These are phyloP conservation scores for Musa troglodytarum DNA, from an alignment of 176 grass and related monocot species.

Conservation along the genomic window DNA sequence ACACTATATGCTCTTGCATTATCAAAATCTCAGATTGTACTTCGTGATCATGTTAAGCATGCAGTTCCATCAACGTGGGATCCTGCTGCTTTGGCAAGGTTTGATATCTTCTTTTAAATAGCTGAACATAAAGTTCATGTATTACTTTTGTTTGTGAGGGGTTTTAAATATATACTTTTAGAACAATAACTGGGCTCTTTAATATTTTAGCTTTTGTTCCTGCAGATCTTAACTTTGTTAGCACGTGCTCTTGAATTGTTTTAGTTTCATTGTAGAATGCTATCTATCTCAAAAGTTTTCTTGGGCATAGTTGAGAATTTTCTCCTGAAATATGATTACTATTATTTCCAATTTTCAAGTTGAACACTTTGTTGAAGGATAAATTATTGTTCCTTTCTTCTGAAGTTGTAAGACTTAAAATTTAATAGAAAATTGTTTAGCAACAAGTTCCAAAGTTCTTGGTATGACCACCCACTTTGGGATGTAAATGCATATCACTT, in stretches of 20 bases:
- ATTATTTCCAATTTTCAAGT: background rate
- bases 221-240: background rate
- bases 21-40: constrained; percentile 65
- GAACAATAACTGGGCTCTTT: background rate
- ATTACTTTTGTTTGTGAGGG: background rate
- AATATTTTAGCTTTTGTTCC: background rate
- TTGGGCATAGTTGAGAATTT: background rate
- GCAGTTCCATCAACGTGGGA: constrained; percentile 92
- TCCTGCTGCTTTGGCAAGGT: constrained; percentile 82
- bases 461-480: background rate
- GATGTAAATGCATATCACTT: background rate
- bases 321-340: too few species aligned
- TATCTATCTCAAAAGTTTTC: background rate
- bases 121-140: background rate
- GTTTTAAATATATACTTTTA: background rate
- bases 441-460: background rate
- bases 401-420: background rate
- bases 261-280: background rate
- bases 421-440: background rate
- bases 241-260: background rate
- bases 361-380: background rate
- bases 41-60: constrained; percentile 68
- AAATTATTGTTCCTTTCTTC: background rate
- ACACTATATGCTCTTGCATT: constrained; percentile 77
- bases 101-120: constrained; percentile 17